Conservation (phyloP, 2,329 filamentous ascomycete genomes). For the Colletotrichum tofieldiae region DNA sequence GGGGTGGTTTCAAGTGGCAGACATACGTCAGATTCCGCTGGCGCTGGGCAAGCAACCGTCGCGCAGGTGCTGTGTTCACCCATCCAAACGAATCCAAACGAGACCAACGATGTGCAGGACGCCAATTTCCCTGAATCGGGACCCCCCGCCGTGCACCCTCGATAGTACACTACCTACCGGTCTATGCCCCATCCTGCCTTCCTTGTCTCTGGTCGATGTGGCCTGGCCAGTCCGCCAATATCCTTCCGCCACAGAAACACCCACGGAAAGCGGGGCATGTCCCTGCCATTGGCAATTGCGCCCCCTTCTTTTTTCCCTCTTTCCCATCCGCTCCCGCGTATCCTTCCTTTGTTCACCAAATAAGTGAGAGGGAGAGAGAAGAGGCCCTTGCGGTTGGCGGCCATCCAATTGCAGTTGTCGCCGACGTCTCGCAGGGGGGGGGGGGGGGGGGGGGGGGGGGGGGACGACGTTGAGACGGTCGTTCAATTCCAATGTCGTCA, state of each 20-base stretch:
- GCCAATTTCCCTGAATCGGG: slow-evolving; percentile 40
- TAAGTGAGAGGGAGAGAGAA: background rate
- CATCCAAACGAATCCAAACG: too few relatives aligned
- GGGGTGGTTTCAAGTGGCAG: slow-evolving; percentile 13
- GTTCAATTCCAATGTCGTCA: slow-evolving; percentile 26
- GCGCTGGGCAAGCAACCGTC: background rate
- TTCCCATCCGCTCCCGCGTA: too few relatives aligned
- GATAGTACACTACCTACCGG: background rate
- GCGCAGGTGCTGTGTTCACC: background rate
- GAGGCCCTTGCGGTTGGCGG: background rate
- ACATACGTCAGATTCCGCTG: slow-evolving; percentile 21
- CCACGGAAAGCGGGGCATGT: slow-evolving; percentile 24
- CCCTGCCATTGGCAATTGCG: background rate
- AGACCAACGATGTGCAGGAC: slow-evolving; percentile 5
- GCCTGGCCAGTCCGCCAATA: background rate
- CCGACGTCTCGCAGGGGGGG: background rate
- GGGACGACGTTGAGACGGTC: background rate
- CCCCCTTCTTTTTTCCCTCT: slow-evolving; percentile 6
- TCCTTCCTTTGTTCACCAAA: background rate
- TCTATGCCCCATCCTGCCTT: background rate
- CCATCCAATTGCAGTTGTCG: background rate
- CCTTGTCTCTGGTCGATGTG: background rate
- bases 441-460: too few relatives aligned
- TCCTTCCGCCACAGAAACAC: background rate
- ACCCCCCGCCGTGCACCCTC: background rate